Conservation (phyloP, 352 stramenopile genomes). For the Pythium monospermum region DNA sequence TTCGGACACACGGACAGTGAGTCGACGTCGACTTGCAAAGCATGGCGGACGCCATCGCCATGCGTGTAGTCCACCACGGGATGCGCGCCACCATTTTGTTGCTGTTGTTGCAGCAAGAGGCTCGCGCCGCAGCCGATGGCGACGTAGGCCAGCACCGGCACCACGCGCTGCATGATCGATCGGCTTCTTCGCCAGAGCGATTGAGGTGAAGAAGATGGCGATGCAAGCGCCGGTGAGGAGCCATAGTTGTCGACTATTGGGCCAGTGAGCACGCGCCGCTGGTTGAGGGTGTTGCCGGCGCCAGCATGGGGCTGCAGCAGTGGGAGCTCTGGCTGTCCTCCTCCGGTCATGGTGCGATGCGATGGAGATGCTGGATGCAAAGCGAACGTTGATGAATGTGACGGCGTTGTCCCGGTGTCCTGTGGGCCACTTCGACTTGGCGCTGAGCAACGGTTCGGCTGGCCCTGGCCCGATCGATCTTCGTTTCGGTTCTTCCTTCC, state of each 20-base stretch:
- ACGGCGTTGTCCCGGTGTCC: no score
- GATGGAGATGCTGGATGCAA: not conserved
- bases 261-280: conserved; percentile 9
- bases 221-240: conserved; percentile 4
- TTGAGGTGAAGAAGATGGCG: conserved; percentile 25
- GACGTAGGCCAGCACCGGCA: conserved; percentile 43
- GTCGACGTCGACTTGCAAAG: conserved; percentile 46
- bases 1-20: conserved; percentile 40
- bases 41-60: conserved; percentile 36
- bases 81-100: no score
- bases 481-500: conserved; percentile 15
- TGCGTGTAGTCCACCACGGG: conserved; percentile 36
- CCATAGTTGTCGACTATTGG: conserved; percentile 1
- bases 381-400: not conserved
- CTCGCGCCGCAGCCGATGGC: conserved; percentile 45
- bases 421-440: no score
- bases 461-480: not conserved
- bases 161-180: conserved; percentile 19
- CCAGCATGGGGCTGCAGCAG: conserved; percentile 22
- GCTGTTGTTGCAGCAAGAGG: conserved; percentile 24
- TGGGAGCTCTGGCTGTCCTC: conserved; percentile 30
- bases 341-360: conserved; percentile 17
- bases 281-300: conserved; percentile 5
- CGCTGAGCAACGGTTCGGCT: no score
- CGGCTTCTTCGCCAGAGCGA: conserved; percentile 16